These are phyloP conservation scores for Wolfiporia cocos DNA, from an alignment of 1,284 basidiomycete species.

Conservation along the genomic window DNA sequence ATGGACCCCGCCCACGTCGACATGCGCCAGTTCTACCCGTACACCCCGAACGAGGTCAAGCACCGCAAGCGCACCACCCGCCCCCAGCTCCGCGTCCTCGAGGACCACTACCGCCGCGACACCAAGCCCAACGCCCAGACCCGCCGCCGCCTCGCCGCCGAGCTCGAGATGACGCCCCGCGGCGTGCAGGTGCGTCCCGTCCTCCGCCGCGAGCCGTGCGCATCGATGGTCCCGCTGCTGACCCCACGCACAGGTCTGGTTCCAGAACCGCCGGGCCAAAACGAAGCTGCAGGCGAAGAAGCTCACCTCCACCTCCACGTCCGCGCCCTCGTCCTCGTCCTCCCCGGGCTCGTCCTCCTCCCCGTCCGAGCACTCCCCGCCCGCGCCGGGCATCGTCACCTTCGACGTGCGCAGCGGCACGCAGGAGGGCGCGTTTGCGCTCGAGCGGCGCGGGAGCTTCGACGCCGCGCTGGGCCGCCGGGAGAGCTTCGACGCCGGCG, in stretches of 20 bases:
- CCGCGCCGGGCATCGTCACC: background rate
- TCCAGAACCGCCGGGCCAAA: slow-evolving; percentile 82
- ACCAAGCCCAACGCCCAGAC: slow-evolving; percentile 84
- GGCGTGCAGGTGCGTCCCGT: slow-evolving; percentile 77
- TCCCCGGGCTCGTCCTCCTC: background rate
- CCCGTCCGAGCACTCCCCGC: slow-evolving; percentile 3
- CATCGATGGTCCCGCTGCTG: slow-evolving; percentile 3
- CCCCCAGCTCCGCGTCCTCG: slow-evolving; percentile 80
- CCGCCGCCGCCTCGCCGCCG: slow-evolving; percentile 71
- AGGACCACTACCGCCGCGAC: slow-evolving; percentile 78
- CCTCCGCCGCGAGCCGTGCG: slow-evolving; percentile 1
- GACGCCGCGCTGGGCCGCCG: too few relatives aligned
- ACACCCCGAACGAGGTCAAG: slow-evolving; percentile 86
- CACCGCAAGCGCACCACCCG: slow-evolving; percentile 83
- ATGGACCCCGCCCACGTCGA: slow-evolving; percentile 59
- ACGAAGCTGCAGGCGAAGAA: slow-evolving; percentile 55
- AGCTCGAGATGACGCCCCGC: slow-evolving; percentile 87
- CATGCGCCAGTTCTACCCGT: slow-evolving; percentile 74
- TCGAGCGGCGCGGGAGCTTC: too few relatives aligned
- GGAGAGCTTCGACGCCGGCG: background rate
- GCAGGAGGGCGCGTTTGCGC: background rate
- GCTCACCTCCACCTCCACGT: slow-evolving; percentile 10
- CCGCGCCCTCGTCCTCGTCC: background rate
- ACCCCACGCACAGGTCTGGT: slow-evolving; percentile 63
- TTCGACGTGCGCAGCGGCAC: background rate